Conservation (phyloP, 192 early-diverging fungal species). For the Pilaira anomala region DNA sequence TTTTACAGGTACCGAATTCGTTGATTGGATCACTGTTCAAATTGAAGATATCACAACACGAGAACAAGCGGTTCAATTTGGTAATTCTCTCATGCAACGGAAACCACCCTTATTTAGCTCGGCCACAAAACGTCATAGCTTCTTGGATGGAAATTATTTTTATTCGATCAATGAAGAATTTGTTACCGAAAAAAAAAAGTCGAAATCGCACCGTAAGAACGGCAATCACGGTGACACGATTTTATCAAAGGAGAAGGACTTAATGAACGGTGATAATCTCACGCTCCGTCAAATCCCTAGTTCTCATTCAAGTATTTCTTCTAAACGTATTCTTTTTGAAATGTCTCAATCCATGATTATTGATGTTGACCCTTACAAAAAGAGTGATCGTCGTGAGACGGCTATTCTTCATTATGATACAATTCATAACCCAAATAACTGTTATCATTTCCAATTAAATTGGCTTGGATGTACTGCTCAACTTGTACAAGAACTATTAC, state of each 20-base stretch:
- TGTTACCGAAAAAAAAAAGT: slow-evolving; percentile 34
- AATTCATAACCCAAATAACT: slow-evolving; percentile 80
- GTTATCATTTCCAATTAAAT: slow-evolving; percentile 91
- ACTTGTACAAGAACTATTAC: slow-evolving; percentile 83
- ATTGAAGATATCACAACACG: slow-evolving; percentile 75
- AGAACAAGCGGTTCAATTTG: slow-evolving; percentile 74
- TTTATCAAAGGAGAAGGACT: background rate
- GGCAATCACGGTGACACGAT: slow-evolving; percentile 16
- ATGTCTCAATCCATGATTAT: slow-evolving; percentile 70
- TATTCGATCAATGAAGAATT: slow-evolving; percentile 67
- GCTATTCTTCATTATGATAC: slow-evolving; percentile 89
- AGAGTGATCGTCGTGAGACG: slow-evolving; percentile 74
- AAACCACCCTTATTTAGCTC: slow-evolving; percentile 63
- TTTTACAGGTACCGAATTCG: slow-evolving; percentile 80
- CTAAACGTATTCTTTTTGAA: slow-evolving; percentile 35
- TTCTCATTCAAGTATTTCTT: background rate
- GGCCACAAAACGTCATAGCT: slow-evolving; percentile 56
- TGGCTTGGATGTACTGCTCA: slow-evolving; percentile 94
- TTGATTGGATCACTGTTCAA: slow-evolving; percentile 82
- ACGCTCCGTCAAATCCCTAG: background rate
- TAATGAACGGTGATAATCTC: background rate
- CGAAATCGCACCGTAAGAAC: slow-evolving; percentile 15
- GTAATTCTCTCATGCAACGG: slow-evolving; percentile 71
- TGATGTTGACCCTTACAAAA: slow-evolving; percentile 79
- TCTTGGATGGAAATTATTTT: slow-evolving; percentile 90